These are phyloP conservation scores for Penicillium riverlandense DNA, from an alignment of 495 filamentous ascomycete species.

Conservation along the genomic window DNA sequence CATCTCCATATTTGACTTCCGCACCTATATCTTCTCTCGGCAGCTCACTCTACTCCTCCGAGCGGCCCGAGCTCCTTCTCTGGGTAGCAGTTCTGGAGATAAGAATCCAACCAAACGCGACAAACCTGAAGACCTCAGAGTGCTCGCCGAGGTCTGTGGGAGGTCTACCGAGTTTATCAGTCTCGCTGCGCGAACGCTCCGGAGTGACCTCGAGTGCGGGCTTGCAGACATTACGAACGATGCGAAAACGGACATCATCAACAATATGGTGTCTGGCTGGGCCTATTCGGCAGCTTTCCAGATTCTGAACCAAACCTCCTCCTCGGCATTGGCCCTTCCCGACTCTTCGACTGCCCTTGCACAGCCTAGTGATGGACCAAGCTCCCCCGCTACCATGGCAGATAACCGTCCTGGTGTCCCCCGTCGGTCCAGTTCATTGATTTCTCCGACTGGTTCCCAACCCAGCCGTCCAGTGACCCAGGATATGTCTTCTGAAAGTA, in stretches of 20 bases:
- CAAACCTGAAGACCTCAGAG: constrained; percentile 63
- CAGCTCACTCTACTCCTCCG: constrained; percentile 80
- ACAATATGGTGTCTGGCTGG: constrained; percentile 81
- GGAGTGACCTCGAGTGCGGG: constrained; percentile 56
- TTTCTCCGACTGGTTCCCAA: constrained; percentile 13
- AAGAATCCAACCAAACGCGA: constrained; percentile 10
- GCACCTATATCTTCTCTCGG: constrained; percentile 86
- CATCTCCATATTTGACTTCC: constrained; percentile 96
- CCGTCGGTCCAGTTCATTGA: constrained; percentile 38
- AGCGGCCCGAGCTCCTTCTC: constrained; percentile 57
- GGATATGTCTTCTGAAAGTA: constrained; percentile 19
- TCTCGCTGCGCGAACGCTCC: constrained; percentile 65
- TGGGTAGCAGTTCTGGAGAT: constrained; percentile 10
- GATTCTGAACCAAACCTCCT: constrained; percentile 68
- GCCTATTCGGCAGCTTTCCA: constrained; percentile 72
- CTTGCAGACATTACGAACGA: constrained; percentile 26
- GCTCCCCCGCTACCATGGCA: constrained; percentile 4
- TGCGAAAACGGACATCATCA: constrained; percentile 49
- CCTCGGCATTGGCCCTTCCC: constrained; percentile 58
- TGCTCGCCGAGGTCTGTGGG: constrained; percentile 73
- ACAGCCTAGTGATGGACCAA: constrained; percentile 18
- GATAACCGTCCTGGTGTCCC: constrained; percentile 43
- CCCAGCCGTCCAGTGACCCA: constrained; percentile 24
- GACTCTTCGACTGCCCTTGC: constrained; percentile 42
- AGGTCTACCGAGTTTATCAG: constrained; percentile 75